These are phyloP conservation scores for Euphorbia pulcherrima DNA, from an alignment of 345 rosid species.

Conservation along the genomic window DNA sequence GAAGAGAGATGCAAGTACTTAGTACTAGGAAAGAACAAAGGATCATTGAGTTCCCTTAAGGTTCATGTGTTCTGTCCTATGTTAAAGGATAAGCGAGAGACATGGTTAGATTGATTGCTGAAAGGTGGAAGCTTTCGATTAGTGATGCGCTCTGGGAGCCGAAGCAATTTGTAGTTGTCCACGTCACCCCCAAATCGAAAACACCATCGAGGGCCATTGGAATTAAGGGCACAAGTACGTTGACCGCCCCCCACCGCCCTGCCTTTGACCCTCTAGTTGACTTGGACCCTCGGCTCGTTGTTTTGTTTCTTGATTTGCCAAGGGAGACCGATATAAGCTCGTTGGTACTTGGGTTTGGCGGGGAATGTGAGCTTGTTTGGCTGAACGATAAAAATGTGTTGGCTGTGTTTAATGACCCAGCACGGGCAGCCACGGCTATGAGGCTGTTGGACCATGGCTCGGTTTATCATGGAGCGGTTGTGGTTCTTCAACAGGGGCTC, in stretches of 20 bases:
- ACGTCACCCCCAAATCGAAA: conserved; percentile 71
- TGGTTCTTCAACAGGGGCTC: too few relatives aligned
- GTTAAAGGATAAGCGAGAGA: conserved; percentile 92
- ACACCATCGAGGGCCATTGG: conserved; percentile 75
- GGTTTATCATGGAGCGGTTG: conserved; percentile 67
- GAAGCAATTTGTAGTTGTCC: conserved; percentile 72
- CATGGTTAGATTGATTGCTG: conserved; percentile 77
- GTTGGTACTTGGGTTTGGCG: conserved; percentile 81
- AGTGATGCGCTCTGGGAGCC: conserved; percentile 89
- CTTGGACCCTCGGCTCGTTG: conserved; percentile 94
- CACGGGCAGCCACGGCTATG: conserved; percentile 97
- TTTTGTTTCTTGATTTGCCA: conserved; percentile 80
- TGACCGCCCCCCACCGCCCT: conserved; percentile 51
- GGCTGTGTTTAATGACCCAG: conserved; percentile 83
- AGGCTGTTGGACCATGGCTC: conserved; percentile 94
- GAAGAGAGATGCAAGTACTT: conserved; percentile 91
- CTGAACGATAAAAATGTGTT: conserved; percentile 88
- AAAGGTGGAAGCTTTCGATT: conserved; percentile 89
- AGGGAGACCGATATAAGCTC: conserved; percentile 85
- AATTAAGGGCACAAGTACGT: conserved; percentile 48
- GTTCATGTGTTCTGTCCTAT: conserved; percentile 88
- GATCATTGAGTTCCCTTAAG: conserved; percentile 50
- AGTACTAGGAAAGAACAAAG: conserved; percentile 80
- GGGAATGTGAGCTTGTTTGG: conserved; percentile 94
- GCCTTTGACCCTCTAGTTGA: conserved; percentile 72